Evolutionary conservation across 306 rosid species (phyloP), one percentile per base, ranked within the genome.

Genomic region (Cucurbita argyrosperma): DNA sequence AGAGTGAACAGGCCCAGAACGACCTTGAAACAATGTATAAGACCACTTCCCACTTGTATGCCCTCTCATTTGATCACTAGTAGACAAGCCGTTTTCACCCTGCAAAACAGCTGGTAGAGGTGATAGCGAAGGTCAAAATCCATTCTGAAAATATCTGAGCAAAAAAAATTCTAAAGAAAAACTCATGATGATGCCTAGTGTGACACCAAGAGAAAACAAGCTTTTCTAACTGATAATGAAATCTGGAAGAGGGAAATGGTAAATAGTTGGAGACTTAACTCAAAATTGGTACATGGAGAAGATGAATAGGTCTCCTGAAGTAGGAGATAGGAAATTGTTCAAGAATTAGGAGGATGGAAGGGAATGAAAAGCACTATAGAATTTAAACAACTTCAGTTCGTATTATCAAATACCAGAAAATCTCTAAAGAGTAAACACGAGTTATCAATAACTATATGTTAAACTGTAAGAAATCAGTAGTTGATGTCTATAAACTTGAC

Each of bases 1-100:
- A 64, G 96, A 87, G 86, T 89, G 82, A 83, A 94, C 92, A 53
- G 99, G 96, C 77, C 99, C 99, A 4, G 99, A 89, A 83, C 89
- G 99, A 84, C 97, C 99, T 80, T 89, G 99, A 88, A 88, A 89
- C 70, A 89, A 79, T 10, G 96, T 88, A 80, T 89, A 94, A 66
- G 88, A 82, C 67, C 87, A 83, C 83, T 85, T 91, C 66, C 88
- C 88, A 3, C 91, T 79, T 74, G 83, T 74, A 85, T 84, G 76
- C 37, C 88, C 96, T 14, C 77, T 72, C 76, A 72, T 35, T 77
- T 86, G 96, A 66, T 87, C 94, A 64, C 80, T 85, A 43, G 86
- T 84, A 69, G 87, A 53, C 23, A 85, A 78, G 43, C 85, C 95
- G 80, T 82, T 83, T 77, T 91, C 99, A 81, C 78, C 90, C 86